Evolutionary conservation across 768 basidiomycete genomes (phyloP).

Genomic region (Tulasnella sp.): DNA sequence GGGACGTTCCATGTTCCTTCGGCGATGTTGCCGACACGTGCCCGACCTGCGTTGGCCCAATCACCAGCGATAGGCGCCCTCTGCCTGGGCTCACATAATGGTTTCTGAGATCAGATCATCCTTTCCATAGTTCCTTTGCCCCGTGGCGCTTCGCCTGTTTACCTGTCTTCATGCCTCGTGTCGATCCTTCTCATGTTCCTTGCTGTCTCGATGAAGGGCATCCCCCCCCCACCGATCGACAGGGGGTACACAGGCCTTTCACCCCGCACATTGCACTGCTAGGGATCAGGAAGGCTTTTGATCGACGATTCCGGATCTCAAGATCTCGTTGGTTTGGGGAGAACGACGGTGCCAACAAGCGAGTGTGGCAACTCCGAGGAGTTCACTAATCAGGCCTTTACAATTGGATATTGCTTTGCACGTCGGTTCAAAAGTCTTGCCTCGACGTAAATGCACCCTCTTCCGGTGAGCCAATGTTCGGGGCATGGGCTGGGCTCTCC

Average conservation of each 20-base stretch:
- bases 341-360: background rate
- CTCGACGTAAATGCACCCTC: background rate
- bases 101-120: background rate
- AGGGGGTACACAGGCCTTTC: background rate
- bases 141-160: background rate
- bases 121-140: background rate
- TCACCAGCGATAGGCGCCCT: background rate
- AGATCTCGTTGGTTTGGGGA: background rate
- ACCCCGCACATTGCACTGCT: conserved; percentile 4
- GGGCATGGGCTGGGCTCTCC: background rate
- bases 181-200: conserved; percentile 4
- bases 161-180: background rate
- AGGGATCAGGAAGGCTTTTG: background rate
- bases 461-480: background rate
- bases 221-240: background rate
- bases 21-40: background rate
- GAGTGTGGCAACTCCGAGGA: background rate
- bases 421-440: background rate
- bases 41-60: conserved; percentile 3
- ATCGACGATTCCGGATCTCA: background rate
- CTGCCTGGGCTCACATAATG: background rate
- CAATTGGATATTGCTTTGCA: background rate
- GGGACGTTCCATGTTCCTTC: background rate
- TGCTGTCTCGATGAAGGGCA: background rate
- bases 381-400: background rate